A percentile compares a stretch with the other conserved stretches of the same genome.
These are phyloP conservation scores for Tillandsia fasciculata DNA, from an alignment of 176 grass and related monocot species.

Conservation along the genomic window DNA sequence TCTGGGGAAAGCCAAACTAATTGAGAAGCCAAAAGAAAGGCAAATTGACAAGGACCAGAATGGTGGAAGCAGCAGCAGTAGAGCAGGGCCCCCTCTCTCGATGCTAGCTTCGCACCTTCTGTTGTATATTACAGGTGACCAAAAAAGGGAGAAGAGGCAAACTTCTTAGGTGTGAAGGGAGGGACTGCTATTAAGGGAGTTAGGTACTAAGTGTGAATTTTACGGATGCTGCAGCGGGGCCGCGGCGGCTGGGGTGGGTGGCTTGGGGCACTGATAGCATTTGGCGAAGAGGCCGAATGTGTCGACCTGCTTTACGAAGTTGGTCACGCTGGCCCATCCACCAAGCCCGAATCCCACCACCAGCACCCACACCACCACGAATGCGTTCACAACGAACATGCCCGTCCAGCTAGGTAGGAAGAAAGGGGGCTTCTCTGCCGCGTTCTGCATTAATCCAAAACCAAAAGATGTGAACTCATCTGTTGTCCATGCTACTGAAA, in stretches of 20 bases:
- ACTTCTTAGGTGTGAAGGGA: neutral
- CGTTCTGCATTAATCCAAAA: slow-evolving; percentile 36
- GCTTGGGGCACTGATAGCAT: slow-evolving; percentile 83
- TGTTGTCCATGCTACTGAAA: neutral
- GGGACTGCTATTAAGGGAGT: too few relatives aligned
- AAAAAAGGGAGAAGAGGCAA: neutral
- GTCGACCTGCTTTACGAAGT: slow-evolving; percentile 71
- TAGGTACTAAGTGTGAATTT: too few relatives aligned
- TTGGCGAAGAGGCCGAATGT: slow-evolving; percentile 86
- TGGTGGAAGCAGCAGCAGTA: neutral
- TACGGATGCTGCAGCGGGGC: slow-evolving; percentile 39
- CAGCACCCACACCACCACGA: slow-evolving; percentile 78
- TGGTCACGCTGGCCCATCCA: slow-evolving; percentile 77
- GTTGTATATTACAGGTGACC: slow-evolving; percentile 2
- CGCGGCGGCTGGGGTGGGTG: neutral
- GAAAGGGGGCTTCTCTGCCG: slow-evolving; percentile 57
- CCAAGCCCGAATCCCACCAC: slow-evolving; percentile 80
- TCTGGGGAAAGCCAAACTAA: neutral
- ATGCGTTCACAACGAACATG: slow-evolving; percentile 64
- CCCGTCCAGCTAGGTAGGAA: slow-evolving; percentile 76
- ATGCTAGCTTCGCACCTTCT: neutral
- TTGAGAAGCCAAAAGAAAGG: neutral
- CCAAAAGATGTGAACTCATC: neutral
- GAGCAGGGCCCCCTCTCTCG: neutral
- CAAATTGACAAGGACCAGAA: neutral